Base-by-base conservation (phyloP, 2,329 filamentous ascomycete species). In the Trichoderma cornu-damae region DNA sequence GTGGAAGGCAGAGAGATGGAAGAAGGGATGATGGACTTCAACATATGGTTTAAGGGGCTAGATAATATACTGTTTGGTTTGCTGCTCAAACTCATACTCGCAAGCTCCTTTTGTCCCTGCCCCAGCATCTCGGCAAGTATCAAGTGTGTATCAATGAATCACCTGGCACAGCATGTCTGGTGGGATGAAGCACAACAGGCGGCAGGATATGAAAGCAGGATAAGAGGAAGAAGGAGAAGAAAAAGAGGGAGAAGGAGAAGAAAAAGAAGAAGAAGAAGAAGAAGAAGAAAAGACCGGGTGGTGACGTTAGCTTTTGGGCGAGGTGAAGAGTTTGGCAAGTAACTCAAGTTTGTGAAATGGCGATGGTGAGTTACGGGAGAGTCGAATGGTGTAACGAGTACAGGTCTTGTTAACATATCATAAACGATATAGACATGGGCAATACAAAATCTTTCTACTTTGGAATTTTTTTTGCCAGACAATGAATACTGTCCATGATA, bases 141-240 rank as follows among this genome's bases (percentile, higher is more conserved):
- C n/a, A 20, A 35, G 40, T n/a, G 28, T 14, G 50, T 44, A 37
- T 28, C 51, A 22, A 24, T 55, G 42, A 16, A 47, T 55, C 18
- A 55, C 42, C 42, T 53, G 14, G 7, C 42, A 55, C 54, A 32
- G 44, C 54, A 55, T 46, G 14, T n/a, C 16, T 42, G 34, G 46
- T 49, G 54, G 20, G 16, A 57, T 50, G 54, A 43, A 57, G 35
- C 26, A 43, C 54, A 50, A 42, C 28, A 46, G 26, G 28, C 4
- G 44, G 34, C 32, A 30, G 24, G 34, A 12, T 14, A 20, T 40
- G 20, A 42, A 18, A 6, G 14, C 12, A 24, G 6, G n/a, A n/a
- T n/a, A n/a, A n/a, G n/a, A n/a, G n/a, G n/a, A n/a, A n/a, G n/a
- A n/a, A n/a, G n/a, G n/a, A n/a, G n/a, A n/a, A n/a, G n/a, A n/a